A percentile compares a stretch with the other conserved stretches of the same genome.
These are phyloP conservation scores for Geoglossum cookeanum DNA, from an alignment of 2,329 filamentous ascomycete species.

Conservation along the genomic window DNA sequence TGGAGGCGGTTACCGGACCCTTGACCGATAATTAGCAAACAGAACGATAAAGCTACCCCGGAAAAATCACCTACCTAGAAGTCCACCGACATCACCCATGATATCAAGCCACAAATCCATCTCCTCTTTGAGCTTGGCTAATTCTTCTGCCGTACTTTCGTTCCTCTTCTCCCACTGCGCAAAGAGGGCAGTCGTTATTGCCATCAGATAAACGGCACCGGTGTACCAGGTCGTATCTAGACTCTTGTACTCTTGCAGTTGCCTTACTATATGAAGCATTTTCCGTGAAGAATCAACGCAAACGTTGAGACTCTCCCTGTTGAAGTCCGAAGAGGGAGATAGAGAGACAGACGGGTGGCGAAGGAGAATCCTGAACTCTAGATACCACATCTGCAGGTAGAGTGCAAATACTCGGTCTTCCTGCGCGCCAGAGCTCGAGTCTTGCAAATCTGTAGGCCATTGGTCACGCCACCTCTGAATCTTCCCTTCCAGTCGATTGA, in stretches of 20 bases:
- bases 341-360: slow-evolving; percentile 33
- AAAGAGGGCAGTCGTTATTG: slow-evolving; percentile 54
- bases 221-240: slow-evolving; percentile 67
- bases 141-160: slow-evolving; percentile 36
- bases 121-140: slow-evolving; percentile 41
- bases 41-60: slow-evolving; percentile 2
- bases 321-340: slow-evolving; percentile 14
- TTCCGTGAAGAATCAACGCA: slow-evolving; percentile 15
- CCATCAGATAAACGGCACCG: slow-evolving; percentile 49
- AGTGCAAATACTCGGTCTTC: slow-evolving; percentile 29
- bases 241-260: slow-evolving; percentile 43
- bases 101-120: slow-evolving; percentile 53
- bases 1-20: slow-evolving; percentile 29
- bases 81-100: slow-evolving; percentile 42
- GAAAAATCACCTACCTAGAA: slow-evolving; percentile 39
- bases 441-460: slow-evolving; percentile 40
- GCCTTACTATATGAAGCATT: slow-evolving; percentile 29
- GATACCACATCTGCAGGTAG: slow-evolving; percentile 29
- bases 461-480: slow-evolving; percentile 42
- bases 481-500: slow-evolving; percentile 46
- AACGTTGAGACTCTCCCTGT: slow-evolving; percentile 15
- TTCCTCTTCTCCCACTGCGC: slow-evolving; percentile 48
- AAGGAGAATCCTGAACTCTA: slow-evolving; percentile 30
- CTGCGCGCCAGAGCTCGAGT: slow-evolving; percentile 18
- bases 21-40: slow-evolving; percentile 11